A percentile compares a stretch with the other conserved stretches of the same genome.
Evolutionary conservation across 441 rosid genomes (phyloP).

Genomic region (Flueggea neowawraea): DNA sequence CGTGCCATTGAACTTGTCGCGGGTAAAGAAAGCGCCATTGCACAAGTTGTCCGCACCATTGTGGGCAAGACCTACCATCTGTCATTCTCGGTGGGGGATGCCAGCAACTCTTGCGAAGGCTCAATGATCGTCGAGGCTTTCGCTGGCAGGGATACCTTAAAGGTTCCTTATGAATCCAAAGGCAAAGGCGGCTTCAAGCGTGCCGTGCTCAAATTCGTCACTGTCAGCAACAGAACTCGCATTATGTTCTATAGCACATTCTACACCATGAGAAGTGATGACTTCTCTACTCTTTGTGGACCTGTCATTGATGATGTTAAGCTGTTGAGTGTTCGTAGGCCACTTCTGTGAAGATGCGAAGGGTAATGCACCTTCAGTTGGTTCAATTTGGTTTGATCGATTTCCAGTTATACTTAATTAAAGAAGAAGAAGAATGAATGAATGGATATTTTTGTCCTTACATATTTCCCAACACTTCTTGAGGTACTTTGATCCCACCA

Average conservation of each 20-base stretch:
- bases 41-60: slow-evolving; percentile 51
- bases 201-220: slow-evolving; percentile 52
- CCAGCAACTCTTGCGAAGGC: slow-evolving; percentile 63
- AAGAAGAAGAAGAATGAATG: not conserved
- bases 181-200: slow-evolving; percentile 70
- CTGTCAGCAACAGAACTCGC: slow-evolving; percentile 45
- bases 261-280: slow-evolving; percentile 65
- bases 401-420: not conserved
- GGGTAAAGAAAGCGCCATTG: slow-evolving; percentile 78
- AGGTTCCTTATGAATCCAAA: slow-evolving; percentile 51
- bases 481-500: slow-evolving; percentile 84
- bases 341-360: not conserved
- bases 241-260: slow-evolving; percentile 68
- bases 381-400: not conserved
- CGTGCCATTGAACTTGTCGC: slow-evolving; percentile 73
- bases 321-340: slow-evolving; percentile 43
- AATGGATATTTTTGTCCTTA: slow-evolving; percentile 54
- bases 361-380: not conserved
- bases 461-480: slow-evolving; percentile 65
- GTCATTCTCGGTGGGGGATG: slow-evolving; percentile 61
- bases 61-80: slow-evolving; percentile 47
- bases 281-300: slow-evolving; percentile 75
- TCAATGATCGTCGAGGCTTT: slow-evolving; percentile 71
- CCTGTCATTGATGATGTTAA: slow-evolving; percentile 74
- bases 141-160: slow-evolving; percentile 43